Evolutionary conservation across 345 rosid genomes (phyloP).

Genomic region (Mercurialis annua): DNA sequence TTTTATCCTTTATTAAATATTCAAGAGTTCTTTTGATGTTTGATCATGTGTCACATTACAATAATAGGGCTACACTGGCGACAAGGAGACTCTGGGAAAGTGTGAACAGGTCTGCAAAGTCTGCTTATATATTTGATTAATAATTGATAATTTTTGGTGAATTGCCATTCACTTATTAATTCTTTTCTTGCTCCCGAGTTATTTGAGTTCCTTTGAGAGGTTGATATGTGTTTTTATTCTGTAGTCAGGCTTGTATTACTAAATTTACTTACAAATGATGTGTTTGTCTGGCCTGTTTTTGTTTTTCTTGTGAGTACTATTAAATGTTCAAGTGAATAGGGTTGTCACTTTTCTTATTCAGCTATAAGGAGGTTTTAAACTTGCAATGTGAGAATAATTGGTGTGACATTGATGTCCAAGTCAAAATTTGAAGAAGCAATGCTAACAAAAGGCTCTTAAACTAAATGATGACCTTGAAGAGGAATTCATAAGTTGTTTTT

Average conservation of each 20-base stretch:
- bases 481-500: neutral
- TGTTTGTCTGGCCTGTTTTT: neutral
- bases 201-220: conserved; percentile 5
- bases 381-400: neutral
- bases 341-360: no score
- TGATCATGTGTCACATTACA: neutral
- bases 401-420: neutral
- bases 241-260: neutral
- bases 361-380: neutral
- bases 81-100: conserved; percentile 78
- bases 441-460: neutral
- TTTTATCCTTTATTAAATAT: conserved; percentile 1
- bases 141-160: conserved; percentile 3
- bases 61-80: conserved; percentile 69
- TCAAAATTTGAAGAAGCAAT: neutral
- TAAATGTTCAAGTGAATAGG: no score
- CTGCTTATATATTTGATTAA: conserved; percentile 8
- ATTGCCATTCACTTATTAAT: neutral
- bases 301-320: neutral
- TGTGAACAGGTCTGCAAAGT: conserved; percentile 82
- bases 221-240: neutral
- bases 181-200: neutral
- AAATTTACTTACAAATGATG: neutral
- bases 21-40: conserved; percentile 12
- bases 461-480: neutral